Evolutionary conservation across 2,329 filamentous ascomycete species (phyloP).

Genomic region (Aspergillus latus): DNA sequence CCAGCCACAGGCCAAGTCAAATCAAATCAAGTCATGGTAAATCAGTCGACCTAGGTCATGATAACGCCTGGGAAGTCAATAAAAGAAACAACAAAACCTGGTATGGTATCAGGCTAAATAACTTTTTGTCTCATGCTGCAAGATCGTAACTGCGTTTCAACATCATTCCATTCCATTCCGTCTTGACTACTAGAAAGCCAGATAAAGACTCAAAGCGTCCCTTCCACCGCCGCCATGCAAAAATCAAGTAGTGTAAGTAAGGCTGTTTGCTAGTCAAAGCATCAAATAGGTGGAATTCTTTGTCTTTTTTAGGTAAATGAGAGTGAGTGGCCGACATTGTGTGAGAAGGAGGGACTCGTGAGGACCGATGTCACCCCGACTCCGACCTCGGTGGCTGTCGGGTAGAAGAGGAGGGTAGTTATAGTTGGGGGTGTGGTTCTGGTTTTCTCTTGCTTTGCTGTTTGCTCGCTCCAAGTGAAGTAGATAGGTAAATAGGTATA

Average conservation of each 20-base stretch:
- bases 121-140: constrained; percentile 9
- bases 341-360: neutral
- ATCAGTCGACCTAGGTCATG: neutral
- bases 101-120: neutral
- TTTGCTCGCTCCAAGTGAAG: constrained; percentile 21
- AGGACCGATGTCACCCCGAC: neutral
- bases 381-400: neutral
- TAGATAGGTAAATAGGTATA: constrained; percentile 3
- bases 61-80: neutral
- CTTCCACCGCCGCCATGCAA: neutral
- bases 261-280: constrained; percentile 1
- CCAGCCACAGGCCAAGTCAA: neutral
- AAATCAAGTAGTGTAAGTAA: neutral
- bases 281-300: constrained; percentile 8
- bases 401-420: neutral
- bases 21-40: neutral
- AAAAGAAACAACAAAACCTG: neutral
- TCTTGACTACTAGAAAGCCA: neutral
- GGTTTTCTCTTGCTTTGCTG: constrained; percentile 10
- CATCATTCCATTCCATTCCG: constrained; percentile 1
- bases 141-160: constrained; percentile 11
- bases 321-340: neutral
- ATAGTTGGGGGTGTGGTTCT: neutral
- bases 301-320: neutral
- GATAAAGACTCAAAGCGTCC: neutral